These are phyloP conservation scores for Pilaira anomala DNA, from an alignment of 192 early-diverging fungal species.

Conservation along the genomic window DNA sequence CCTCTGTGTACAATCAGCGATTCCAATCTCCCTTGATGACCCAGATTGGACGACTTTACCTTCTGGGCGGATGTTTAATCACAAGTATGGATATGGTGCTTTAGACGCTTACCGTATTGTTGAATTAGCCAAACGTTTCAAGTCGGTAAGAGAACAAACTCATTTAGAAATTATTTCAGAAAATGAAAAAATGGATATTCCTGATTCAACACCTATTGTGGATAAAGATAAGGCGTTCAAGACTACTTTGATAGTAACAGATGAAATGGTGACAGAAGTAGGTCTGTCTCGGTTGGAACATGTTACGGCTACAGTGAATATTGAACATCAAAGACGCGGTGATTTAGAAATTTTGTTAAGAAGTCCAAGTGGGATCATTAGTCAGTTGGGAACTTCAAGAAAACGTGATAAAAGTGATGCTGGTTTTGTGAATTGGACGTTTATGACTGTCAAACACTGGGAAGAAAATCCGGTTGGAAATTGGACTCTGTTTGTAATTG, in stretches of 20 bases:
- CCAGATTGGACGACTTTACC: conserved; percentile 69
- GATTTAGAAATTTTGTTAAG: conserved; percentile 81
- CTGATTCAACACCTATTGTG: conserved; percentile 11
- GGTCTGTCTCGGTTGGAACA: conserved; percentile 73
- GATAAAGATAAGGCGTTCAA: conserved; percentile 10
- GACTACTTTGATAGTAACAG: conserved; percentile 38
- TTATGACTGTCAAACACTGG: conserved; percentile 98
- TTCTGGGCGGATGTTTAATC: conserved; percentile 75
- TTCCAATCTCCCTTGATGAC: conserved; percentile 69
- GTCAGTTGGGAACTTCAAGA: conserved; percentile 64
- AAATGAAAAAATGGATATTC: conserved; percentile 11
- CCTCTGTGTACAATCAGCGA: conserved; percentile 71
- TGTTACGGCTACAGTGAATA: conserved; percentile 80
- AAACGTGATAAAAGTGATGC: conserved; percentile 57
- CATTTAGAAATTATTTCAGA: conserved; percentile 39
- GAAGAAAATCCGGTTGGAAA: conserved; percentile 82
- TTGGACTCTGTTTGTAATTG: conserved; percentile 76
- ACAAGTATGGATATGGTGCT: conserved; percentile 93
- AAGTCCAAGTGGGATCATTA: conserved; percentile 68
- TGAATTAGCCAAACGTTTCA: conserved; percentile 67
- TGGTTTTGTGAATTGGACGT: conserved; percentile 87
- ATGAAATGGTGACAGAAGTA: conserved; percentile 42
- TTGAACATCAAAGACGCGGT: conserved; percentile 77
- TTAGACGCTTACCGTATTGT: conserved; percentile 83
- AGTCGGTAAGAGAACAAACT: conserved; percentile 65